Evolutionary conservation across 176 grass and related monocot species (phyloP).

Genomic region (Thalia dealbata): DNA sequence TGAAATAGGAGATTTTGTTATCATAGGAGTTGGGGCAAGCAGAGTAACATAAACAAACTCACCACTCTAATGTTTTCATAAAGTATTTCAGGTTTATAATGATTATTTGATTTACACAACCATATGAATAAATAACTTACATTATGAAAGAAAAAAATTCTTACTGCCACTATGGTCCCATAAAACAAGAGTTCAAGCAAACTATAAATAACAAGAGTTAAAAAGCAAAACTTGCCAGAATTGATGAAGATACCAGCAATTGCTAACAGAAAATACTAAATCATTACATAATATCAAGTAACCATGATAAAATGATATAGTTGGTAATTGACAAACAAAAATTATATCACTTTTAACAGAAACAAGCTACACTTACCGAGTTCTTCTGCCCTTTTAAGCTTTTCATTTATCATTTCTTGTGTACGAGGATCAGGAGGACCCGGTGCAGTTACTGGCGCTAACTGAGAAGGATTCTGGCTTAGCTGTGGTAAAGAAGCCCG

Average conservation of each 20-base stretch:
- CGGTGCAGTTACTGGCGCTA: background rate
- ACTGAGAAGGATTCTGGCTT: conserved; percentile 21
- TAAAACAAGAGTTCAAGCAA: background rate
- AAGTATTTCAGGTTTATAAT: background rate
- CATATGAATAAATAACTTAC: background rate
- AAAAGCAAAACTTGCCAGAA: too few relatives aligned
- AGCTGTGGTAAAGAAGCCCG: conserved; percentile 21
- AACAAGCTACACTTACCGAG: conserved; percentile 11
- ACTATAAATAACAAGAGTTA: background rate
- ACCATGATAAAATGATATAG: background rate
- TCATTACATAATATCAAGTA: background rate
- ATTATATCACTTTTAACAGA: too few relatives aligned
- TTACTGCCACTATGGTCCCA: background rate
- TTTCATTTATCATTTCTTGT: conserved; percentile 28
- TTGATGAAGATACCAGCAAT: too few relatives aligned
- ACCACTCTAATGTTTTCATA: background rate
- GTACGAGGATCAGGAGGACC: conserved; percentile 23
- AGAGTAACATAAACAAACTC: too few relatives aligned
- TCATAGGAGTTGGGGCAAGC: too few relatives aligned
- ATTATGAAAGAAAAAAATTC: background rate
- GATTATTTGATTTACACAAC: background rate
- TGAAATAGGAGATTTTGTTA: too few relatives aligned
- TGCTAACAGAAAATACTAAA: too few relatives aligned
- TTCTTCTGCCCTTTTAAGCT: conserved; percentile 23
- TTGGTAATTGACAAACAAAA: background rate